Evolutionary conservation across 2,329 filamentous ascomycete genomes (phyloP), one percentile per base, ranked within the genome.

Genomic region (Paradendryphiella salina): DNA sequence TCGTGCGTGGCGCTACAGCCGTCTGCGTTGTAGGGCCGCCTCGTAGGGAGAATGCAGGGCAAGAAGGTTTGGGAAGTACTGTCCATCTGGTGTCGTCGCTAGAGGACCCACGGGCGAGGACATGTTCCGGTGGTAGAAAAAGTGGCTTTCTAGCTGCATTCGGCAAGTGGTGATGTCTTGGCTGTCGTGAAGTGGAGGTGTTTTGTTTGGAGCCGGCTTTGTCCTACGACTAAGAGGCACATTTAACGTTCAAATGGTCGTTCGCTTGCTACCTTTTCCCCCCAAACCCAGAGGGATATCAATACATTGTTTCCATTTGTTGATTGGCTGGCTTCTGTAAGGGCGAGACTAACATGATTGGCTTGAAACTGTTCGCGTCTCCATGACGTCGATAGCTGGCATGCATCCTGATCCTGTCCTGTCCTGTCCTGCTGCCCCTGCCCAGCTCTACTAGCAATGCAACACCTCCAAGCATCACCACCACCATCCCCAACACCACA

Each of bases 1-100:
- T 37, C 15, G 18, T 52, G 49, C 43, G 44, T 45, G 37, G 36
- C 43, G 43, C 49, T 47, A 17, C 42, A 48, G 44, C 43, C 43
- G 43, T 31, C 13, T 52, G 32, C 29, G 26, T 13, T 41, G 14
- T 14, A 10, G 23, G 23, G 23, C 23, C 23, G 23, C 23, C 23
- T 26, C 23, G 7, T 26, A 26, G 15, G 28, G 17, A 21, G 20
- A 15, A 53, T 23, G 50, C 46, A 53, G 46, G 50, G 50, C 31
- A 53, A 50, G 21, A 32, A 32, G 10, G 38, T 31, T 35, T 38
- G 14, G 40, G 31, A 37, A 47, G 28, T 18, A 23, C 20, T 28
- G 32, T 42, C 33, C 13, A 23, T 45, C 26, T 15, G 33, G 46
- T 28, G 36, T 41, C 2, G 14, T 41, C 42, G 31, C 42, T 37